Percentiles rank a stretch among this genome's conserved stretches.
Evolutionary conservation across 2,329 filamentous ascomycete genomes (phyloP).

Genomic region (Incumbomyces delicatus): DNA sequence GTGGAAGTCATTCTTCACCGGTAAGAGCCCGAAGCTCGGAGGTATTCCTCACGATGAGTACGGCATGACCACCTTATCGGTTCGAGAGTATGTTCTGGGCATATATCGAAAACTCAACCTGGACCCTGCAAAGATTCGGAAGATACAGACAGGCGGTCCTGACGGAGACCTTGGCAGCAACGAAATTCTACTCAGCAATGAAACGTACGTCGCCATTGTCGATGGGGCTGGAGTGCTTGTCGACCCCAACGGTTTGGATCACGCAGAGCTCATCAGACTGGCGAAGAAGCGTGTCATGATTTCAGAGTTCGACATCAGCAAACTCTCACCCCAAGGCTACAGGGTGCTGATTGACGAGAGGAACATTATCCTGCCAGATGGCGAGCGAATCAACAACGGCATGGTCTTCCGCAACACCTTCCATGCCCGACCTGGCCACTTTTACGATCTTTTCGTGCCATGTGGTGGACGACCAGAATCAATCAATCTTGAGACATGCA

Average conservation of each 20-base stretch:
- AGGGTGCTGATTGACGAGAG: slow-evolving; percentile 85
- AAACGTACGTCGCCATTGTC: slow-evolving; percentile 93
- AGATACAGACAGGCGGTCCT: slow-evolving; percentile 95
- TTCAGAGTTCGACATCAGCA: slow-evolving; percentile 69
- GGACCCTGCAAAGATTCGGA: slow-evolving; percentile 72
- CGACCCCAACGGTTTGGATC: slow-evolving; percentile 82
- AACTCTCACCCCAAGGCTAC: slow-evolving; percentile 81
- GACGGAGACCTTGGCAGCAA: slow-evolving; percentile 96
- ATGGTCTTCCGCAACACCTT: slow-evolving; percentile 96
- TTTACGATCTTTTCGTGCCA: slow-evolving; percentile 84
- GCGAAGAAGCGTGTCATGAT: slow-evolving; percentile 87
- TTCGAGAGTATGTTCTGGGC: slow-evolving; percentile 89
- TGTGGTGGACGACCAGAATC: slow-evolving; percentile 95
- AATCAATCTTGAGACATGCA: slow-evolving; percentile 81
- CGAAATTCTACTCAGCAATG: slow-evolving; percentile 89
- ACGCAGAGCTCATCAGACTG: slow-evolving; percentile 69
- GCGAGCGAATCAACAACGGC: slow-evolving; percentile 81
- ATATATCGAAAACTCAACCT: slow-evolving; percentile 95
- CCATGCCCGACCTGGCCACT: slow-evolving; percentile 68
- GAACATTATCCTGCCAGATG: slow-evolving; percentile 76
- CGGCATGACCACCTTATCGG: slow-evolving; percentile 95
- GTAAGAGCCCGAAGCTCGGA: slow-evolving; percentile 90
- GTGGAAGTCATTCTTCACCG: slow-evolving; percentile 99
- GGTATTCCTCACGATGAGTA: slow-evolving; percentile 95
- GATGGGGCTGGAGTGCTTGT: slow-evolving; percentile 92